These are phyloP conservation scores for Rubus idaeus DNA, from an alignment of 306 rosid species.

Conservation along the genomic window DNA sequence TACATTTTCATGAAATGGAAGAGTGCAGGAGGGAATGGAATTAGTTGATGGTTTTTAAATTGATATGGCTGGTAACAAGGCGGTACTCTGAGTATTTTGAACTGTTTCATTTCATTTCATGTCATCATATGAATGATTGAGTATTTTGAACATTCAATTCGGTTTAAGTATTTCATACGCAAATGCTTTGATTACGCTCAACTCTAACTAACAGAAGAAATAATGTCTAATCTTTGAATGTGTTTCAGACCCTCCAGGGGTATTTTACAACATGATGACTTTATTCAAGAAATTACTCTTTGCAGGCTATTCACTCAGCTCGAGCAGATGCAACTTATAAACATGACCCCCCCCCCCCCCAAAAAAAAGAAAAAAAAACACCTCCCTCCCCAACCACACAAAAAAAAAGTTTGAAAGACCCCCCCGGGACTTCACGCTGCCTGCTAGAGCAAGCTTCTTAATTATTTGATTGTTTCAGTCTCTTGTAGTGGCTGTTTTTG, in stretches of 20 bases:
- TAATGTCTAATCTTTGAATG: background rate
- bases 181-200: background rate
- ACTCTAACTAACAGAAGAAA: background rate
- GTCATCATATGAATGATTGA: background rate
- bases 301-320: constrained; percentile 88
- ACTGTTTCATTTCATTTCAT: background rate
- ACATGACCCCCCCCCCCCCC: constrained; percentile 32
- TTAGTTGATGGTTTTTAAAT: background rate
- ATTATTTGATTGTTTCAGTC: background rate
- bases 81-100: background rate
- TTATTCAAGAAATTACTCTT: constrained; percentile 7
- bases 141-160: background rate
- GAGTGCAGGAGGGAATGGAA: background rate
- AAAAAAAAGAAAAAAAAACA: constrained; percentile 54
- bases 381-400: constrained; percentile 23
- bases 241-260: background rate
- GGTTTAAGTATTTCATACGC: background rate
- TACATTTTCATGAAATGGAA: background rate
- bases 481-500: background rate
- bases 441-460: background rate
- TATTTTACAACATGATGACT: background rate
- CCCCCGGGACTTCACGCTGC: background rate
- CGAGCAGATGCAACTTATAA: constrained; percentile 86
- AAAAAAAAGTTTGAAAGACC: constrained; percentile 1
- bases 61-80: background rate